Base-by-base conservation (phyloP, 805 yeast genomes). In the Ogataea methanolica region DNA sequence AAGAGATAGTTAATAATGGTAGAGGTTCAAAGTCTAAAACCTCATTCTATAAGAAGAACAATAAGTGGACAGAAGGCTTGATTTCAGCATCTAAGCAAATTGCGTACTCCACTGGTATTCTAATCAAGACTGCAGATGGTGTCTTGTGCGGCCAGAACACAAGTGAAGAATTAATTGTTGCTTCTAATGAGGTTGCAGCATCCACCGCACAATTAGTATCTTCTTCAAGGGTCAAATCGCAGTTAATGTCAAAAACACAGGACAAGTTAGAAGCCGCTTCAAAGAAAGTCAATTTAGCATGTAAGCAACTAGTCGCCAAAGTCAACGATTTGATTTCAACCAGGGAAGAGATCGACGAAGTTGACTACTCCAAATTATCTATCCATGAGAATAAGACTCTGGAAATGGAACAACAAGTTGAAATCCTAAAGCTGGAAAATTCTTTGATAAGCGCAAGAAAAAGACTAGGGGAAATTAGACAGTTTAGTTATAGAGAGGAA, bases 351-450 rank as follows among this genome's bases (percentile, higher is more conserved):
- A 52, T 58, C 5, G 68, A 71, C 23, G 67, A 59, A n/a, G 67
- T 82, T 47, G 95, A 90, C 63, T 85, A 82, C 61, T 73, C 86
- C 21, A 78, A 76, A 58, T 66, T 88, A 47, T 74, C 88, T 8
- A 77, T 86, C 31, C 88, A 86, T 62, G 96, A 88, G 65, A 88
- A 87, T 57, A 86, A 85, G 66, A 85, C 95, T 0, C 78, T 80
- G 21, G 94, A 90, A 58, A 87, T 89, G 96, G 96, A 88, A 61
- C 96, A 88, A 65, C 97, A 89, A 64, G 96, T 89, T 6, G 91
- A 87, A 61, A 89, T 90, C 43, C 72, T 89, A 66, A 87, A 86
- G 65, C 72, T 89, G 47, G 96, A 89, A 59, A 86, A 86, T 56
- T 78, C 85, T 41, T 72, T 90, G 56, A 69, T 69, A 41, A 65